Conservation (phyloP, 805 yeast species). For the Candida chauliodis region DNA sequence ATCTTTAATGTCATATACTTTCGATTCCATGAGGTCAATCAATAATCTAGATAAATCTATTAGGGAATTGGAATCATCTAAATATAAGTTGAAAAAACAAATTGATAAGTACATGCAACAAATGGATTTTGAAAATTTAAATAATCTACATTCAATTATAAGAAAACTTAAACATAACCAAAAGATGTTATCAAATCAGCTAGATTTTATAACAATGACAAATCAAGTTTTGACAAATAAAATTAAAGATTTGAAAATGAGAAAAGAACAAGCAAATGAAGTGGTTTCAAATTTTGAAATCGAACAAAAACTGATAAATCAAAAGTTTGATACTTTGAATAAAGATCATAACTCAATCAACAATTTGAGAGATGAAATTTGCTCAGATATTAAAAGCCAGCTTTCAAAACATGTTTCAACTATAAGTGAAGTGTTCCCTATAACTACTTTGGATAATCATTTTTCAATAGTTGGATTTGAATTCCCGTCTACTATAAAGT, state of each 20-base stretch:
- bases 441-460: conserved; percentile 22
- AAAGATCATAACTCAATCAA: conserved; percentile 26
- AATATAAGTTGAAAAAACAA: conserved; percentile 18
- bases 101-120: conserved; percentile 14
- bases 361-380: conserved; percentile 16
- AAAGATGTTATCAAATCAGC: neutral
- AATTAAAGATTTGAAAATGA: conserved; percentile 12
- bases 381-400: neutral
- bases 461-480: conserved; percentile 32
- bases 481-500: conserved; percentile 30
- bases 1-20: conserved; percentile 20
- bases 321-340: conserved; percentile 22
- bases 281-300: conserved; percentile 9
- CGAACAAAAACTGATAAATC: conserved; percentile 14
- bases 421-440: conserved; percentile 23
- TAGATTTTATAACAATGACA: conserved; percentile 15
- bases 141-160: conserved; percentile 1
- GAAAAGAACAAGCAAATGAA: neutral
- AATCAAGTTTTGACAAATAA: conserved; percentile 24
- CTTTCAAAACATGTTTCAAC: conserved; percentile 14
- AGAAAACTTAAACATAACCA: conserved; percentile 7
- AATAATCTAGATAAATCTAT: conserved; percentile 22
- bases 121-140: neutral
- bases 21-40: conserved; percentile 28
- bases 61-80: conserved; percentile 26